These are phyloP conservation scores for Phytophthora fragariae DNA, from an alignment of 352 stramenopile genomes.

Conservation along the genomic window DNA sequence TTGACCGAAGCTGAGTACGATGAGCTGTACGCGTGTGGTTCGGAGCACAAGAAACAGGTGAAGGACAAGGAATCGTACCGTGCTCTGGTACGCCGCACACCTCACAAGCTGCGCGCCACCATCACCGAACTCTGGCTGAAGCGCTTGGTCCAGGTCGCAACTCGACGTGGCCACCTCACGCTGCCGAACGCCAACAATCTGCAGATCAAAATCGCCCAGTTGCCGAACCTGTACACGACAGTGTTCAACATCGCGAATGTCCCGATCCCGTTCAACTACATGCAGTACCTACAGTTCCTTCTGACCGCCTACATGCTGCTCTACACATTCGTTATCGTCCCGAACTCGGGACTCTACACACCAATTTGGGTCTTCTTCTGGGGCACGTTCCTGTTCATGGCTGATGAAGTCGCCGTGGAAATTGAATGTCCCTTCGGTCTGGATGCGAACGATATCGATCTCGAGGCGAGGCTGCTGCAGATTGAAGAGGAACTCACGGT, in stretches of 20 bases:
- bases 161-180: constrained; percentile 64
- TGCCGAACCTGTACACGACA: constrained; percentile 73
- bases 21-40: constrained; percentile 69
- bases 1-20: constrained; percentile 70
- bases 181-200: constrained; percentile 60
- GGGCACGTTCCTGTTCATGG: constrained; percentile 82
- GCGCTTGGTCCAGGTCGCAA: constrained; percentile 65
- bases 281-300: constrained; percentile 77
- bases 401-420: constrained; percentile 78
- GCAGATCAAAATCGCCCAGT: constrained; percentile 69
- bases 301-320: constrained; percentile 75
- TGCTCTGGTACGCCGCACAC: constrained; percentile 57
- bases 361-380: constrained; percentile 80
- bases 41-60: constrained; percentile 56
- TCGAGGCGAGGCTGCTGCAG: constrained; percentile 65
- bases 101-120: constrained; percentile 71
- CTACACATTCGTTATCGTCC: constrained; percentile 83
- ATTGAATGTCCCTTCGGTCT: constrained; percentile 80
- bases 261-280: constrained; percentile 89
- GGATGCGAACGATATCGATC: constrained; percentile 80
- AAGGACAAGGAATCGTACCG: constrained; percentile 51
- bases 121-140: constrained; percentile 83
- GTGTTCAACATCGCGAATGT: constrained; percentile 86
- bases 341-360: constrained; percentile 68
- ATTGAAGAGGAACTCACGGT: constrained; percentile 84